Base-by-base conservation (phyloP, 2,329 filamentous ascomycete species). In the Scedosporium boydii region DNA sequence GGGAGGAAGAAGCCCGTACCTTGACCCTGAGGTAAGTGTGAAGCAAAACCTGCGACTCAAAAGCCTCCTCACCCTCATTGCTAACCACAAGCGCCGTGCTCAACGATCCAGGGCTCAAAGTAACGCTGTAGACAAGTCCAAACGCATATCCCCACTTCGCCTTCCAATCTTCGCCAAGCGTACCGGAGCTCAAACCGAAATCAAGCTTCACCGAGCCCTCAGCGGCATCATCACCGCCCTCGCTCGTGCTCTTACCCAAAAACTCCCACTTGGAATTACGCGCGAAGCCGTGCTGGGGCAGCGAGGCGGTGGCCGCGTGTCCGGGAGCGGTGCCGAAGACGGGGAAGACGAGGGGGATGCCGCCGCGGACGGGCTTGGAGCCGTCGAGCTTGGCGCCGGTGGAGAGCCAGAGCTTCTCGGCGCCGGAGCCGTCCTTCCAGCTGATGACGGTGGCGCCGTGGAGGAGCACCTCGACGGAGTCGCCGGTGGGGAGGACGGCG, bases 271-370 rank as follows among this genome's bases (percentile, higher is more conserved):
- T 84, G 56, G 88, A 90, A 71, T 85, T 93, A 69, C 95, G 91
- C 46, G 93, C 95, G 76, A 99, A 96, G 68, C 95, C 95, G 78
- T 98, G 95, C 77, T 97, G 93, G 3, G 93, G 88, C 27, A 99
- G 88, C 67, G 84, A 79, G 60, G 85, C 85, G 29, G 91, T 95
- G n/a, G 89, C 82, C 67, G 88, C 85, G 74, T 93, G 87, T 67
- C 87, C 81, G 60, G 90, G 87, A 12, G 89, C 85, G 48, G 88
- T 89, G 34, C 95, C 95, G 72, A 99, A 99, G 72, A 96, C 93
- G 7, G 93, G 93, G 72, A 97, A 98, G 42, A 97, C 92, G 60
- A 98, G 78, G 4, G 93, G 93, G 68, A 98, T 91, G 14, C 93
- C 93, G 63, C 95, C 95, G 66, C 95, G 84, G 60, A 98, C 93